Base-by-base conservation (phyloP, 164 flowering plant genomes). In the Cinnamomum micranthum region DNA sequence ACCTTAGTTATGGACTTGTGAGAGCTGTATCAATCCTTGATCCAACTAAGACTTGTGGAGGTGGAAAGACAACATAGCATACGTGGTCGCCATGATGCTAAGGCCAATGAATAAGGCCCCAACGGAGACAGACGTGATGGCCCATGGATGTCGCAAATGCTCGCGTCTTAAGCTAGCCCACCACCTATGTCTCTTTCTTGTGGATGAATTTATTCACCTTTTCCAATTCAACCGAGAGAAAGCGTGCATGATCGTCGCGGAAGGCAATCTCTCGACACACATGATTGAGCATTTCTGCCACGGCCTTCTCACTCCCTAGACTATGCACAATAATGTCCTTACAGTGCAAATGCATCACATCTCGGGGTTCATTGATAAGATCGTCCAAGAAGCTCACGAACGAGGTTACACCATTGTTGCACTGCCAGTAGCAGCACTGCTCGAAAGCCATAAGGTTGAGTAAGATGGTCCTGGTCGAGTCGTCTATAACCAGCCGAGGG, bases 391-490 rank as follows among this genome's bases (percentile, higher is more conserved):
- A 75, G 23, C 63, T 68, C 3, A 76, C 35, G 52, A 80, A 82
- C 20, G 78, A 69, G 1, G 76, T 82, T 15, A 77, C 72, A 58
- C 70, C 69, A 27, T 71, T 66, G 14, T 73, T 71, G 65, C 62
- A 72, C 51, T 67, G 65, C 9, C 71, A 65, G 25, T 73, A 73
- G 65, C 80, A 80, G 33, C 33, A 31, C 58, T 82, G 84, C 69
- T 80, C 84, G 25, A 77, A 80, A 0, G 78, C 80, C 73, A 77
- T 80, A 9, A 82, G 78, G 24, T 82, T 82, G 9, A 76, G 75
- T 27, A 82, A 80, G 55, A 82, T 70, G 1, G 85, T 27, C 23
- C 77, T 78, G 19, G 82, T 73, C 2, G 71, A 70, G 69, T 79
- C 82, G 20, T 75, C 72, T 41, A 82, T 76, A 12, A 75, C 23